Conservation (phyloP, 1,284 basidiomycete genomes). For the Trichosporon sp. region DNA sequence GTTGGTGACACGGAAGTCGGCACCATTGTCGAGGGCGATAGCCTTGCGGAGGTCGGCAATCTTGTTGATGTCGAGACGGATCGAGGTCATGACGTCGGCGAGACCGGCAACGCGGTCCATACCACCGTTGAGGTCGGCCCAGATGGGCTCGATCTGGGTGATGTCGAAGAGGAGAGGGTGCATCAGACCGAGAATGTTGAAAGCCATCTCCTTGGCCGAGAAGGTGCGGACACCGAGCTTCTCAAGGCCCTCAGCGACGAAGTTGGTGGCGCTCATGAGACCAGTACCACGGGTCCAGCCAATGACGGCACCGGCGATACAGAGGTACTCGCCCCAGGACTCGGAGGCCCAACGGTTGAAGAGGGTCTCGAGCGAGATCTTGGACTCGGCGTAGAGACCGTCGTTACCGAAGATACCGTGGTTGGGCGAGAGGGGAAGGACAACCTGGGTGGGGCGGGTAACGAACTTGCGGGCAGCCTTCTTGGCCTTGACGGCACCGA, state of each 20-base stretch:
- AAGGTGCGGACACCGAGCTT: slow-evolving; percentile 93
- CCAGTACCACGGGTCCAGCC: slow-evolving; percentile 99
- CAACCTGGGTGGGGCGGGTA: slow-evolving; percentile 96
- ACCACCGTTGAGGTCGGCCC: slow-evolving; percentile 95
- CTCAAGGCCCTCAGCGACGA: slow-evolving; percentile 91
- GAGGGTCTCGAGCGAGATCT: slow-evolving; percentile 95
- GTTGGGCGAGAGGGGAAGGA: slow-evolving; percentile 95
- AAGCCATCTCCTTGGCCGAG: slow-evolving; percentile 99
- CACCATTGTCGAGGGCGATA: slow-evolving; percentile 88
- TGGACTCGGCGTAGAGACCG: slow-evolving; percentile 96
- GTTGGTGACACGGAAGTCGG: slow-evolving; percentile 89
- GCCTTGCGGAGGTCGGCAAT: slow-evolving; percentile 91
- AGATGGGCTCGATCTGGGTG: slow-evolving; percentile 99
- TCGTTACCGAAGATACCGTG: slow-evolving; percentile 98
- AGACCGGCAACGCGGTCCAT: slow-evolving; percentile 97
- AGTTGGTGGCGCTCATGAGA: slow-evolving; percentile 93
- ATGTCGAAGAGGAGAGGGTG: slow-evolving; percentile 99
- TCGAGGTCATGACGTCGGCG: slow-evolving; percentile 84
- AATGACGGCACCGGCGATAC: slow-evolving; percentile 96
- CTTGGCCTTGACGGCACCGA: slow-evolving; percentile 96
- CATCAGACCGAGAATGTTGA: slow-evolving; percentile 98
- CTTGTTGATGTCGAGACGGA: slow-evolving; percentile 72
- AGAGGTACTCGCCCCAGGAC: slow-evolving; percentile 98
- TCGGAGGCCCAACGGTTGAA: slow-evolving; percentile 99
- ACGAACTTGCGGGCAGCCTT: slow-evolving; percentile 95